These are phyloP conservation scores for Fagus sylvatica DNA, from an alignment of 306 rosid genomes.

Conservation along the genomic window DNA sequence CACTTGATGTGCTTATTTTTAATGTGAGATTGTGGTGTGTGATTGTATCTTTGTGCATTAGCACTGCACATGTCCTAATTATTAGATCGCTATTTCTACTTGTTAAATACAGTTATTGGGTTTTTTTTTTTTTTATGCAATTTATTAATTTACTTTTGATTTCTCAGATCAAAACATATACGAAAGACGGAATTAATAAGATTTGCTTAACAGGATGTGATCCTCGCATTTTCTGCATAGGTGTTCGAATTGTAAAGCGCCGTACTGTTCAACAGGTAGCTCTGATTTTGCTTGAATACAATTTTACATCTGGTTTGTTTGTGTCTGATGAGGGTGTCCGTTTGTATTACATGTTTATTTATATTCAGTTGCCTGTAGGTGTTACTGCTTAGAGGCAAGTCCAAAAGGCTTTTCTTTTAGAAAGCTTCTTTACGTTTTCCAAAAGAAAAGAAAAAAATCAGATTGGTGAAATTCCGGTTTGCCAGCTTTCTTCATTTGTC, in stretches of 20 bases:
- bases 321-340: too few species aligned
- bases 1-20: conserved; percentile 4
- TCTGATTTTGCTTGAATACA: neutral
- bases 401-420: too few species aligned
- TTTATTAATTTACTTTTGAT: conserved; percentile 30
- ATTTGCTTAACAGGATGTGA: conserved; percentile 85
- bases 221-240: conserved; percentile 85
- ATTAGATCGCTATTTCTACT: conserved; percentile 7
- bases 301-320: too few species aligned
- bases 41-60: conserved; percentile 1
- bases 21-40: conserved; percentile 13
- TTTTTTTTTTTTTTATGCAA: conserved; percentile 17
- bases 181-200: conserved; percentile 90
- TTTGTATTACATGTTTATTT: too few species aligned
- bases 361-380: neutral
- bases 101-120: neutral
- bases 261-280: conserved; percentile 83
- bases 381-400: too few species aligned
- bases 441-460: too few species aligned
- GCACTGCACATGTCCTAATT: neutral
- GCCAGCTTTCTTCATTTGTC: neutral
- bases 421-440: too few species aligned
- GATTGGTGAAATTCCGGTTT: neutral
- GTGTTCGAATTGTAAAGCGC: conserved; percentile 89
- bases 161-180: conserved; percentile 76